Evolutionary conservation across 2,329 filamentous ascomycete species (phyloP).

Genomic region (Fusarium sp.): DNA sequence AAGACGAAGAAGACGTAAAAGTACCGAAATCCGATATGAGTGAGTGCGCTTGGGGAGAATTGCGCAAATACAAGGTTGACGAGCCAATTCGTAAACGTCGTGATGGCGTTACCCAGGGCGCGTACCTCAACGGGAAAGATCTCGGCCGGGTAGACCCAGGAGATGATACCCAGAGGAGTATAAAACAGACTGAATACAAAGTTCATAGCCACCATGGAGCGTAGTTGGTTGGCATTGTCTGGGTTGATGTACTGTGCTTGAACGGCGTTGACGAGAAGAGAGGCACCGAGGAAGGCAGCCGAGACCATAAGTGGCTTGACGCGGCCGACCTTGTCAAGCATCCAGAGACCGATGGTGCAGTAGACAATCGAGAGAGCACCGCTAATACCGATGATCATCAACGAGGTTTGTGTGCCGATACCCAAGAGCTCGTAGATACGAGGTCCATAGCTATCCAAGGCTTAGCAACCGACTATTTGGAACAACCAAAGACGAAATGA

Average conservation of each 20-base stretch:
- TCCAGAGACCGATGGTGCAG: slow-evolving; percentile 58
- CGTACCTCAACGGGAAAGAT: slow-evolving; percentile 53
- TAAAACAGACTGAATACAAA: slow-evolving; percentile 50
- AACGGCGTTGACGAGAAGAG: slow-evolving; percentile 46
- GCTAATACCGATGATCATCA: slow-evolving; percentile 64
- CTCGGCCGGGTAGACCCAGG: slow-evolving; percentile 54
- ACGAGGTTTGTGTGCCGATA: slow-evolving; percentile 56
- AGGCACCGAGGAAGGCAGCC: slow-evolving; percentile 44
- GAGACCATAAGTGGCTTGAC: slow-evolving; percentile 60
- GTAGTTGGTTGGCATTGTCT: slow-evolving; percentile 42
- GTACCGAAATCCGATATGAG: slow-evolving; percentile 58
- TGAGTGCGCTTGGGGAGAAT: slow-evolving; percentile 59
- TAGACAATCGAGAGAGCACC: slow-evolving; percentile 62
- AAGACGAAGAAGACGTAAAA: slow-evolving; percentile 50
- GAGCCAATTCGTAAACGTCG: slow-evolving; percentile 48
- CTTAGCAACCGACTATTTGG: background rate
- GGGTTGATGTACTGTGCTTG: slow-evolving; percentile 43
- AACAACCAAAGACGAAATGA: background rate
- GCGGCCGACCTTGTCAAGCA: slow-evolving; percentile 60
- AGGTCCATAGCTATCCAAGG: slow-evolving; percentile 35
- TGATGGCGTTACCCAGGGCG: slow-evolving; percentile 45
- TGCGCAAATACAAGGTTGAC: slow-evolving; percentile 60
- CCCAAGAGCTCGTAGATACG: slow-evolving; percentile 59
- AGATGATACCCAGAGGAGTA: slow-evolving; percentile 57
- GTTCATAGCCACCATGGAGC: slow-evolving; percentile 49